Evolutionary conservation across 176 grass and related monocot genomes (phyloP).

Genomic region (Leersia perrieri): DNA sequence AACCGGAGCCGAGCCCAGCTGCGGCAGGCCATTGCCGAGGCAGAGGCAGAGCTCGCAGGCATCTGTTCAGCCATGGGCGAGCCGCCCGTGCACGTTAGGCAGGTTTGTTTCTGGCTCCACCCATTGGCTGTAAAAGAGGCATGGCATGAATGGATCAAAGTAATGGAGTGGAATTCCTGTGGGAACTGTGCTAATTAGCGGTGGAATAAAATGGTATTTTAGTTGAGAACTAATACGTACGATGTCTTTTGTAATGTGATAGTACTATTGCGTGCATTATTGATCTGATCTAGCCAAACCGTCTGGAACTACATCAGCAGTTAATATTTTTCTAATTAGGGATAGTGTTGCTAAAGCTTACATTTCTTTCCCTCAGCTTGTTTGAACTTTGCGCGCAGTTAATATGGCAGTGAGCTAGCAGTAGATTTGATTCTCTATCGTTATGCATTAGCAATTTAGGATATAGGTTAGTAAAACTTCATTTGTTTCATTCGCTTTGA

Average conservation of each 20-base stretch:
- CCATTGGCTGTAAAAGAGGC: neutral
- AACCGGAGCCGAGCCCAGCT: constrained; percentile 62
- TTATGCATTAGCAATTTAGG: neutral
- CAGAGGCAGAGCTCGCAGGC: constrained; percentile 67
- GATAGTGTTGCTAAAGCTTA: neutral
- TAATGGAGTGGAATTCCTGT: neutral
- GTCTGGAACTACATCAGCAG: neutral
- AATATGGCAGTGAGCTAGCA: no score
- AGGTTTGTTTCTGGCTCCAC: constrained; percentile 51
- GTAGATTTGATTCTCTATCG: no score
- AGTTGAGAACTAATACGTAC: neutral
- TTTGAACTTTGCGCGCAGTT: neutral
- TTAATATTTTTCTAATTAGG: neutral
- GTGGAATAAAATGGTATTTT: neutral
- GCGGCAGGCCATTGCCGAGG: constrained; percentile 60
- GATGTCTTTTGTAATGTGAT: neutral
- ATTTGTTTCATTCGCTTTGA: neutral
- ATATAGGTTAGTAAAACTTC: neutral
- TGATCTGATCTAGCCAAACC: neutral
- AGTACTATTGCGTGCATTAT: neutral
- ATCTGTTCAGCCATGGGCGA: constrained; percentile 78
- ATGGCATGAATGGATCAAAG: neutral
- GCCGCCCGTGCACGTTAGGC: constrained; percentile 44
- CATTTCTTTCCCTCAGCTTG: constrained; percentile 2
- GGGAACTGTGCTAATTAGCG: neutral